These are phyloP conservation scores for Dichomitus squalens DNA, from an alignment of 1,284 basidiomycete species.

Conservation along the genomic window DNA sequence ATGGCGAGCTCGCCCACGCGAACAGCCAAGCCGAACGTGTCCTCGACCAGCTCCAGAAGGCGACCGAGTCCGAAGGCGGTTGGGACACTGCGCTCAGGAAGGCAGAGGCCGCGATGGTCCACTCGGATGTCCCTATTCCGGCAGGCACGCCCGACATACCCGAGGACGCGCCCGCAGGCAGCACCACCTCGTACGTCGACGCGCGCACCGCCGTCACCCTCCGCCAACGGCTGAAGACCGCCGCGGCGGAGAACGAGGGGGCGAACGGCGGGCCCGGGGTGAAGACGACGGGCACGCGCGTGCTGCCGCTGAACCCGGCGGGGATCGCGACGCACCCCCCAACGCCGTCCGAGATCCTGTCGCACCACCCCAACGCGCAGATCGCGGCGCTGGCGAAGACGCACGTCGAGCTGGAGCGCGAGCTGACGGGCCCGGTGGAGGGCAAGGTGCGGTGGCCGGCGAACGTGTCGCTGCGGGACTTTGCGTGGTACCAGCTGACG, in stretches of 20 bases:
- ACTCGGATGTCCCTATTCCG: slow-evolving; percentile 17
- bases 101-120: slow-evolving; percentile 39
- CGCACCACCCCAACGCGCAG: slow-evolving; percentile 70
- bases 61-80: slow-evolving; percentile 58
- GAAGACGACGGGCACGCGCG: slow-evolving; percentile 31
- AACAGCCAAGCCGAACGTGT: slow-evolving; percentile 46
- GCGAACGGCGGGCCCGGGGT: slow-evolving; percentile 17
- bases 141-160: slow-evolving; percentile 37
- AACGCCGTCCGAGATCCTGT: slow-evolving; percentile 52
- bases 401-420: slow-evolving; percentile 77
- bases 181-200: slow-evolving; percentile 54
- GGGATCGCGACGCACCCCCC: slow-evolving; percentile 20
- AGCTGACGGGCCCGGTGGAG: slow-evolving; percentile 75
- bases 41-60: slow-evolving; percentile 47
- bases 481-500: slow-evolving; percentile 86
- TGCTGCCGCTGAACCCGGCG: slow-evolving; percentile 18
- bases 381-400: slow-evolving; percentile 77
- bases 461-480: slow-evolving; percentile 86
- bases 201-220: slow-evolving; percentile 51
- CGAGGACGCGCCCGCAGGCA: slow-evolving; percentile 37
- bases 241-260: slow-evolving; percentile 31
- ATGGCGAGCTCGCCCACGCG: slow-evolving; percentile 79
- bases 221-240: slow-evolving; percentile 49
- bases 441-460: slow-evolving; percentile 78
- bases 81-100: slow-evolving; percentile 59